Evolutionary conservation across 352 stramenopile species (phyloP), one percentile per base, ranked within the genome.

Genomic region (Pythium plurisporium): DNA sequence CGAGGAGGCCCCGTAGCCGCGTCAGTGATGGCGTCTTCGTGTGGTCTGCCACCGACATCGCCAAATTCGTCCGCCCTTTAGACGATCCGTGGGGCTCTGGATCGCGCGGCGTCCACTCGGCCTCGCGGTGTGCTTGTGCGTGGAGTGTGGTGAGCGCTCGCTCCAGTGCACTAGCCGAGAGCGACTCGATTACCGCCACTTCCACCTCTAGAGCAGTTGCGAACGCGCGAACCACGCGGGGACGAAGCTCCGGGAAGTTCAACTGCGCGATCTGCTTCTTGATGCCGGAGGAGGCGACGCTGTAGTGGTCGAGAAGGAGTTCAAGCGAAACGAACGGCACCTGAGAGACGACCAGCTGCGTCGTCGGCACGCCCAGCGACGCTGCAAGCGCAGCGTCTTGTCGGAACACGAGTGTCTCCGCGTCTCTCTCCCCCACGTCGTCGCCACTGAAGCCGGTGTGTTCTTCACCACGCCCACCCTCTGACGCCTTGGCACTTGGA

Each of bases 241-340:
- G 14, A 4, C 43, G 34, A 8, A 74, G 45, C n/a, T 40, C 26
- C 3, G 53, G 33, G 5, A 74, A 52, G 3, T 64, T 51, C 4
- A 73, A 53, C 40, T 63, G 47, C n/a, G 64, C 42, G 47, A 71
- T 73, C 25, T 57, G 59, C 46, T 75, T 75, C 53, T 73, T 75
- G 11, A 59, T 38, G 1, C 51, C 38, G 23, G 62, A 30, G 2
- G 64, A 73, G 0, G 58, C 55, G 45, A 68, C 68, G 0, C 64
- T 64, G 29, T 60, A 75, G 49, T 75, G 64, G 33, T 75, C 68
- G 10, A 75, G 61, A 10, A 75, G 64, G 20, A 53, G 70, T 34
- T 75, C 68, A n/a, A 73, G 52, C 44, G 60, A 63, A 14, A 48
- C 55, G 25, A 73, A 70, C 2, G 68, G 68, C 19, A 53, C 38